Percentiles rank a stretch among this genome's conserved stretches.
Conservation (phyloP, 1,284 basidiomycete genomes). For the Porodaedalea pini region DNA sequence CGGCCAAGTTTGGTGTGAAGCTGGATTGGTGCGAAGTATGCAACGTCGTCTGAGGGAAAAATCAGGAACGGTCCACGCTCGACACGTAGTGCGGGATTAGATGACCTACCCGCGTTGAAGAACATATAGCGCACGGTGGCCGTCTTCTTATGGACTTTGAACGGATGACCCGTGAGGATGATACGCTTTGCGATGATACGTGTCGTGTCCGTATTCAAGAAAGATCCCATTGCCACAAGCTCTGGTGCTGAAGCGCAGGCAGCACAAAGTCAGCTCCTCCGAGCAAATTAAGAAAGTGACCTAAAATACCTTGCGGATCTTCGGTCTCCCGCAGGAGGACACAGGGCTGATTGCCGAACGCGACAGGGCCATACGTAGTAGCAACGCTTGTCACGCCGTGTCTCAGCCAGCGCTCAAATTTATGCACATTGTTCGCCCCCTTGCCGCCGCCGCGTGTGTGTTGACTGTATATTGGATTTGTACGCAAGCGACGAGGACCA, state of each 20-base stretch:
- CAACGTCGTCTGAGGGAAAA: conserved; percentile 70
- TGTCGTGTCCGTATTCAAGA: conserved; percentile 87
- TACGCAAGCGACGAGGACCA: conserved; percentile 80
- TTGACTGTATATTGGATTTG: conserved; percentile 91
- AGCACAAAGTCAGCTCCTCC: not conserved
- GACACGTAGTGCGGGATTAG: conserved; percentile 24
- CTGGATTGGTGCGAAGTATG: conserved; percentile 92
- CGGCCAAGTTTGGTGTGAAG: conserved; percentile 91
- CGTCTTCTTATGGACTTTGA: conserved; percentile 97
- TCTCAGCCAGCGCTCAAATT: conserved; percentile 90
- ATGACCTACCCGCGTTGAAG: conserved; percentile 73
- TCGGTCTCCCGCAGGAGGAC: conserved; percentile 67
- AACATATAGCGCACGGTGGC: conserved; percentile 99
- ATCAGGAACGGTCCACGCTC: conserved; percentile 8
- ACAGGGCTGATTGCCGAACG: conserved; percentile 85
- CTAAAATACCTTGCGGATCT: conserved; percentile 54
- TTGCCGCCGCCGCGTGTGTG: conserved; percentile 87
- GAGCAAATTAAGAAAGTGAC: conserved; percentile 17
- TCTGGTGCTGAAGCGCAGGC: conserved; percentile 55
- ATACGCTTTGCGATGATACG: conserved; percentile 91
- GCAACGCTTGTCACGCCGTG: conserved; percentile 80
- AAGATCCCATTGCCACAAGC: conserved; percentile 88
- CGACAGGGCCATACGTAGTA: conserved; percentile 85
- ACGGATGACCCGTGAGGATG: conserved; percentile 92
- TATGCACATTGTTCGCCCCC: conserved; percentile 95